Evolutionary conservation across 345 rosid species (phyloP).

Genomic region (Cardiospermum halicacabum): DNA sequence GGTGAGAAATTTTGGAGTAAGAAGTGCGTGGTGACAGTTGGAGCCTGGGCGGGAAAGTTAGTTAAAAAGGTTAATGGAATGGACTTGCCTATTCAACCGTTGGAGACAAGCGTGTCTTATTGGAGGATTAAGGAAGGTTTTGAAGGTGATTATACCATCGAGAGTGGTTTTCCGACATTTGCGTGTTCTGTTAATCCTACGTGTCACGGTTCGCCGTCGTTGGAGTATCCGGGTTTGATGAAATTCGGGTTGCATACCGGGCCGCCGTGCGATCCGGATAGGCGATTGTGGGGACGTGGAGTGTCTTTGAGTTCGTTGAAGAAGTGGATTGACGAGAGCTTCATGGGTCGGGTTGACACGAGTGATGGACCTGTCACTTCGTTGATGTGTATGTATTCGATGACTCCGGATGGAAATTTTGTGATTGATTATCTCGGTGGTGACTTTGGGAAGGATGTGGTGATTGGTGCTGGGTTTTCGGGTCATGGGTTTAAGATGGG

Average conservation of each 20-base stretch:
- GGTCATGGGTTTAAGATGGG: conserved; percentile 98
- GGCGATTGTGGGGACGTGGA: conserved; percentile 69
- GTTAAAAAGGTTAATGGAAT: conserved; percentile 41
- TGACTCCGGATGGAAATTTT: conserved; percentile 84
- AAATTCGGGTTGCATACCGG: conserved; percentile 68
- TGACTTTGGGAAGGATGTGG: conserved; percentile 72
- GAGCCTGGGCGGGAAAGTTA: conserved; percentile 75
- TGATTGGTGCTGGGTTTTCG: conserved; percentile 69
- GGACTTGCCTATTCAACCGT: conserved; percentile 53
- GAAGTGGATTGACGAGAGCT: conserved; percentile 59
- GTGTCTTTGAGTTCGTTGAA: conserved; percentile 31
- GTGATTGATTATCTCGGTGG: conserved; percentile 78
- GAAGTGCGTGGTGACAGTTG: conserved; percentile 74
- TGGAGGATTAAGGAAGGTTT: conserved; percentile 83
- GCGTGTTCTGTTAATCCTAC: conserved; percentile 52
- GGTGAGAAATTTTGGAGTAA: conserved; percentile 48
- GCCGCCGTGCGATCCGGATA: conserved; percentile 65
- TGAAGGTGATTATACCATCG: conserved; percentile 42
- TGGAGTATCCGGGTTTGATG: conserved; percentile 79
- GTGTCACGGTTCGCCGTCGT: conserved; percentile 71
- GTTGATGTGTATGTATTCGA: conserved; percentile 70
- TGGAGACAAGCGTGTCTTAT: conserved; percentile 59
- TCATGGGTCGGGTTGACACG: conserved; percentile 55
- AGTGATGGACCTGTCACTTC: conserved; percentile 52
- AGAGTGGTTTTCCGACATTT: conserved; percentile 64